Evolutionary conservation across 1,139 yeast genomes (phyloP).

Genomic region (Suhomyces taliae): DNA sequence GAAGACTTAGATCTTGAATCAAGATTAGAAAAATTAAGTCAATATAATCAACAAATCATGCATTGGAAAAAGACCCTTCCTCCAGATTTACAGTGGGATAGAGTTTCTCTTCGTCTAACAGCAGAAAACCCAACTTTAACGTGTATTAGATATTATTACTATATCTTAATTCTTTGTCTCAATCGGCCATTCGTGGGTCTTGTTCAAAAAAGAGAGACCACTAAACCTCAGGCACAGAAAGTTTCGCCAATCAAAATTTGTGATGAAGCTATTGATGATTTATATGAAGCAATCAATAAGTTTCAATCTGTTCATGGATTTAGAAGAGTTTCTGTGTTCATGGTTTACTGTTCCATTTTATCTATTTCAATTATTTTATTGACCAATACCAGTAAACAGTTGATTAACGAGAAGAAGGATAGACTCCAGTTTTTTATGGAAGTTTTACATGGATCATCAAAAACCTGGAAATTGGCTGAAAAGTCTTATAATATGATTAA

Average conservation of each 20-base stretch:
- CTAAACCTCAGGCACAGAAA: constrained; percentile 9
- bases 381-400: constrained; percentile 31
- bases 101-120: constrained; percentile 37
- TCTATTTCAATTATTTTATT: constrained; percentile 47
- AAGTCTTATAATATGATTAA: constrained; percentile 45
- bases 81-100: constrained; percentile 51
- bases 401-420: constrained; percentile 27
- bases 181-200: constrained; percentile 58
- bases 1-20: constrained; percentile 34
- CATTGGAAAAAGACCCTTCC: constrained; percentile 53
- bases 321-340: constrained; percentile 44
- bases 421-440: constrained; percentile 40
- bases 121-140: constrained; percentile 53
- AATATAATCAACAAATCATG: constrained; percentile 50
- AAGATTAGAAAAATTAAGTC: constrained; percentile 39
- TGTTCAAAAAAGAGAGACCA: constrained; percentile 6
- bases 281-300: constrained; percentile 37
- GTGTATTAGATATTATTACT: constrained; percentile 58
- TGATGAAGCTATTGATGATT: constrained; percentile 42
- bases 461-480: constrained; percentile 52
- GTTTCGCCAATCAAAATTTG: constrained; percentile 28
- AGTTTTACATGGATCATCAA: constrained; percentile 39
- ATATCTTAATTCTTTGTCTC: constrained; percentile 54
- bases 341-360: constrained; percentile 49
- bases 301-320: constrained; percentile 44